Evolutionary conservation across 768 basidiomycete genomes (phyloP), one percentile per base, ranked within the genome.

Genomic region (Lyophyllum semitale): DNA sequence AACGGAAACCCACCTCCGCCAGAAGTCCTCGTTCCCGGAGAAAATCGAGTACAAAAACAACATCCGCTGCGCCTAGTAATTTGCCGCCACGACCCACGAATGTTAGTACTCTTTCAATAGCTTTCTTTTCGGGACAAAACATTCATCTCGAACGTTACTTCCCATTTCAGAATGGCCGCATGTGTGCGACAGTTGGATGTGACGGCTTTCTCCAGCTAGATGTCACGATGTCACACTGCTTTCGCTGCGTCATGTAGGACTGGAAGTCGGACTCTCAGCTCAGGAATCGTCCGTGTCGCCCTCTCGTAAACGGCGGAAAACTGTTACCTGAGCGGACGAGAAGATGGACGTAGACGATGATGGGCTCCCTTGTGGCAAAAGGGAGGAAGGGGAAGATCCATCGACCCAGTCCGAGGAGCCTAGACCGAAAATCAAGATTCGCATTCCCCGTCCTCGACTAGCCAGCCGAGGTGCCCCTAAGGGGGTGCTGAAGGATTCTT

Each of bases 271-370:
- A 54, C 26, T 8, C 48, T 23, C n/a, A 22, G 17, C n/a, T n/a
- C n/a, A n/a, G n/a, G n/a, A n/a, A n/a, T n/a, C n/a, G n/a, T n/a
- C 54, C 46, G 3, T 29, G n/a, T n/a, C n/a, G n/a, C n/a, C n/a
- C n/a, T n/a, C 41, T 6, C 29, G 12, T 5, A 66, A 59, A 33
- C 46, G 30, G 20, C 65, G 61, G 46, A 63, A 61, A 54, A 73
- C 62, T 0, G 74, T 77, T 9, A 66, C 69, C 18, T 77, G 75
- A 74, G 68, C 70, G 15, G 74, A 73, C 48, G 58, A 64, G 26
- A 20, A 26, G 18, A 48, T 35, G 38, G 35, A 40, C 15, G 40
- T 46, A 23, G 46, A 33, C 3, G 41, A 27, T n/a, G n/a, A n/a
- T n/a, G 29, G 46, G 40, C 17, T 27, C 12, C n/a, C n/a, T n/a